phyloP scores from a whole-genome alignment of 768 basidiomycete genomes.

The Leucosporidium creatinivorum region DNA sequence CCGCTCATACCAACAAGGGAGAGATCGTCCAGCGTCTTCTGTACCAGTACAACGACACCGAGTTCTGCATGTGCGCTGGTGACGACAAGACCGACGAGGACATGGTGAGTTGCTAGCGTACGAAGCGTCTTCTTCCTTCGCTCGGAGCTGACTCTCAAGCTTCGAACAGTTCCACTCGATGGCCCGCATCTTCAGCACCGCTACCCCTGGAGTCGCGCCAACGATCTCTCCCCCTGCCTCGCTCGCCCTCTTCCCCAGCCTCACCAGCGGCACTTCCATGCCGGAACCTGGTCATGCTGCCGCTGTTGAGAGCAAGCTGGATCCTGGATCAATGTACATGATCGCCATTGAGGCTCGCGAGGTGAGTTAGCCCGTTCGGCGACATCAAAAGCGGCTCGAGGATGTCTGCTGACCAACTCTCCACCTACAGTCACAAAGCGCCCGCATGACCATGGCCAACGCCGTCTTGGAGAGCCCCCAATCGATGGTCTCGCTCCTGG shows the following conservation, averaged over 20 bases:
- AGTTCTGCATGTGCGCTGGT: conserved; percentile 95
- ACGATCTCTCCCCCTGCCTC: conserved; percentile 50
- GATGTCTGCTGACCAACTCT: neutral
- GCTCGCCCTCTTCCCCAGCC: conserved; percentile 33
- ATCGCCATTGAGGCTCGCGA: conserved; percentile 30
- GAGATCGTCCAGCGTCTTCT: conserved; percentile 94
- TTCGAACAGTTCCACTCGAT: conserved; percentile 24
- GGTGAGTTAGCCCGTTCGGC: too few species aligned
- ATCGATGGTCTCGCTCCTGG: neutral
- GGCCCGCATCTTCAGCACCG: conserved; percentile 28
- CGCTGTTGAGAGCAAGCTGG: conserved; percentile 26
- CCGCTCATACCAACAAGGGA: conserved; percentile 93
- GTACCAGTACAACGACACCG: conserved; percentile 85
- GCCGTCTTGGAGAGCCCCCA: conserved; percentile 12
- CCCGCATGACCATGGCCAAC: conserved; percentile 25
- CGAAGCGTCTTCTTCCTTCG: neutral
- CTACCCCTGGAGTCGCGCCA: conserved; percentile 51
- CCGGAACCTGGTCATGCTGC: conserved; percentile 7
- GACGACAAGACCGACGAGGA: conserved; percentile 95
- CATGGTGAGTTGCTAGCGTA: conserved; percentile 81
- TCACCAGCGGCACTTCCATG: conserved; percentile 8
- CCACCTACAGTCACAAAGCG: too few species aligned
- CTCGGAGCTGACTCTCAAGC: neutral
- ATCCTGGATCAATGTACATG: conserved; percentile 33
- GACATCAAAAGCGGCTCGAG: conserved; percentile 7